Evolutionary conservation across 140 eudicot genomes (phyloP), one percentile per base, ranked within the genome.

Genomic region (Bidens hawaiensis): DNA sequence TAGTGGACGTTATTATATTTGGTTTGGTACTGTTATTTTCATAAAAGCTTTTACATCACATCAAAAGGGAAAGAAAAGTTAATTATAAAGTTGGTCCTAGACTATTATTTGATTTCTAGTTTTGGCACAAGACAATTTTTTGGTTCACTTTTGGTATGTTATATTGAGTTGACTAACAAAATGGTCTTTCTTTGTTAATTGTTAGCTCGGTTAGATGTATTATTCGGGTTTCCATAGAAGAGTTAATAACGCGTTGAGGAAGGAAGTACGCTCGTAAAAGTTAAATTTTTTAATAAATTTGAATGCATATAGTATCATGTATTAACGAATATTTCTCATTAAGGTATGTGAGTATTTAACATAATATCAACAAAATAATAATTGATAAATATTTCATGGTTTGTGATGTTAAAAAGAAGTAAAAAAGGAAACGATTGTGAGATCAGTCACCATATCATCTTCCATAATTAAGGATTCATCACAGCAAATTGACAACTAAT

Each of bases 21-120:
- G 47, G 69, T 46, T 50, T 67, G 79, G 69, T 47, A 23, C 70
- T 64, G 72, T 71, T 77, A 43, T 36, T 65, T 51, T 77, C 68
- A 47, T 38, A n/a, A 38, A 70, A 70, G 72, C 53, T 64, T 66
- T 59, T 70, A 64, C 69, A 74, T 74, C 65, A 64, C 76, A 51
- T 64, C 76, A 40, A 41, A 52, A 45, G 49, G 53, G 22, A 33
- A 47, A 34, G 18, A 50, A 60, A 51, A 38, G 12, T 23, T 13
- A 12, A 16, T 63, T 62, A 62, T 51, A 43, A 62, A 51, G 7
- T 8, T 6, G 69, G n/a, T 54, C 70, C 58, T 62, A 3, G 14
- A 51, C 64, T 61, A 61, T 61, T 11, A 16, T 25, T 14, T 31
- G 48, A 16, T 3, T 60, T 70, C 16, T 21, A 12, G 5, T 5